Evolutionary conservation across 495 filamentous ascomycete species (phyloP).

Genomic region (Massariosphaeria phaeospora): DNA sequence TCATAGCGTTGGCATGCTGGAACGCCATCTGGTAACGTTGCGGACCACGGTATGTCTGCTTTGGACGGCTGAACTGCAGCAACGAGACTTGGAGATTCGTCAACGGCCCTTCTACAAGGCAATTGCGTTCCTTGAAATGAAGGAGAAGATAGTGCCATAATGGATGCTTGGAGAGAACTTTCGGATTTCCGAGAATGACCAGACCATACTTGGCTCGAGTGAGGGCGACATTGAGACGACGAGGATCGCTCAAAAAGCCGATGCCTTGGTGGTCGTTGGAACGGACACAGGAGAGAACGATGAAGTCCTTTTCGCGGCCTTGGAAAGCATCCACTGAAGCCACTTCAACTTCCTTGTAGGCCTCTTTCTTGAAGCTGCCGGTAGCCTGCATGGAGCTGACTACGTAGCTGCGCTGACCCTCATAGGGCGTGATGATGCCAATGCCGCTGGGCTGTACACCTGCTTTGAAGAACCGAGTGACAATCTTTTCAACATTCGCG

Average conservation of each 20-base stretch:
- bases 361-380: slow-evolving; percentile 95
- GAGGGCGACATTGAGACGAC: slow-evolving; percentile 97
- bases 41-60: slow-evolving; percentile 84
- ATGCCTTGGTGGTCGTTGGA: slow-evolving; percentile 99
- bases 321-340: slow-evolving; percentile 99
- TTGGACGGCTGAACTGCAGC: slow-evolving; percentile 90
- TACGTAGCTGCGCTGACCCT: slow-evolving; percentile 96
- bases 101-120: slow-evolving; percentile 93
- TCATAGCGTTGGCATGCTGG: slow-evolving; percentile 57
- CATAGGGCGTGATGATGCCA: slow-evolving; percentile 97
- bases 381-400: slow-evolving; percentile 98
- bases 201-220: slow-evolving; percentile 95
- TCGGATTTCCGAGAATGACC: slow-evolving; percentile 95
- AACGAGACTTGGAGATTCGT: slow-evolving; percentile 92
- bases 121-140: slow-evolving; percentile 97
- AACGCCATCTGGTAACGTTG: slow-evolving; percentile 85
- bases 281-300: slow-evolving; percentile 95
- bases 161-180: slow-evolving; percentile 95
- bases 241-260: slow-evolving; percentile 96
- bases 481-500: slow-evolving; percentile 94
- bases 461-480: slow-evolving; percentile 99
- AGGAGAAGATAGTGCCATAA: slow-evolving; percentile 94
- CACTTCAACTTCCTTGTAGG: slow-evolving; percentile 98
- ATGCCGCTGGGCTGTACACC: slow-evolving; percentile 87
- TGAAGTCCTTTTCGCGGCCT: slow-evolving; percentile 98